A percentile compares a stretch with the other conserved stretches of the same genome.
These are phyloP conservation scores for Candida sp. DNA, from an alignment of 1,139 yeast genomes.

Conservation along the genomic window DNA sequence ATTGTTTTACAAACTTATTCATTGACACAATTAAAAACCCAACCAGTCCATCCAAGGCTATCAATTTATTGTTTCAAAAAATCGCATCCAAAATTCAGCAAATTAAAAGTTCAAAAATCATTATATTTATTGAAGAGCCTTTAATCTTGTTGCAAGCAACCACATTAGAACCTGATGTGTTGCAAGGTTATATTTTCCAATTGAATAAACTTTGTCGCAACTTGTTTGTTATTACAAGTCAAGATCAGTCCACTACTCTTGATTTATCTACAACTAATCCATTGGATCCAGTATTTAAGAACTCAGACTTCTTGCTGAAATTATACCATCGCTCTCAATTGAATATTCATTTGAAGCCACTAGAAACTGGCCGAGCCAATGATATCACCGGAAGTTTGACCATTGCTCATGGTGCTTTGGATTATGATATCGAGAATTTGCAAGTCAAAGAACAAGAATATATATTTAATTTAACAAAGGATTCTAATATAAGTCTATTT, in stretches of 20 bases:
- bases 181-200: constrained; percentile 31
- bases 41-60: constrained; percentile 11
- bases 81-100: constrained; percentile 10
- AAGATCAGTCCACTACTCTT: constrained; percentile 38
- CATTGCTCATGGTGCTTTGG: constrained; percentile 50
- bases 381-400: constrained; percentile 76
- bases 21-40: constrained; percentile 24
- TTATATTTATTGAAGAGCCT: constrained; percentile 44
- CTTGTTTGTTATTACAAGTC: constrained; percentile 29
- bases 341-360: constrained; percentile 55
- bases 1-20: constrained; percentile 42
- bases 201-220: constrained; percentile 34
- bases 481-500: constrained; percentile 42
- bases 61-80: constrained; percentile 20
- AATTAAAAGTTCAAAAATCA: constrained; percentile 13
- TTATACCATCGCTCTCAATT: constrained; percentile 49
- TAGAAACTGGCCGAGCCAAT: constrained; percentile 77
- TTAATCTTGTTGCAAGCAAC: constrained; percentile 50
- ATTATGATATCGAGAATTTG: constrained; percentile 16
- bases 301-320: constrained; percentile 45
- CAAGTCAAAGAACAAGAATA: constrained; percentile 60
- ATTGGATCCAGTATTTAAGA: constrained; percentile 31
- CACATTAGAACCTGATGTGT: constrained; percentile 22
- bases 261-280: constrained; percentile 25
- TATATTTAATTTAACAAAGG: constrained; percentile 59